Conservation (phyloP, 352 stramenopile genomes). For the Plasmopara muralis region DNA sequence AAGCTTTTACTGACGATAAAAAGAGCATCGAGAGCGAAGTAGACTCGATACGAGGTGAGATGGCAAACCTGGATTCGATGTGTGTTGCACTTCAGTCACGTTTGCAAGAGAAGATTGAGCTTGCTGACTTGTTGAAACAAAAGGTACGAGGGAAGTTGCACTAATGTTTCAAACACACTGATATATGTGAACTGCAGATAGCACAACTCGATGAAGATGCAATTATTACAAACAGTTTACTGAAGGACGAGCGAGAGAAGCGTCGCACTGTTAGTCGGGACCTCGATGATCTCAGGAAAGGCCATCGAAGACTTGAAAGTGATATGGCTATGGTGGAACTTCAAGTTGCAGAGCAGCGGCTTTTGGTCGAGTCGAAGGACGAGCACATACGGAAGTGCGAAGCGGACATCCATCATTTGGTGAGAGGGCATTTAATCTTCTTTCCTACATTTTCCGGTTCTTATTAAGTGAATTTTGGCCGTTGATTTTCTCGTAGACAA, state of each 20-base stretch:
- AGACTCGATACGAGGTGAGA: constrained; percentile 40
- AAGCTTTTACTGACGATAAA: constrained; percentile 58
- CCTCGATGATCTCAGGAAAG: constrained; percentile 60
- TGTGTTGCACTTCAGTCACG: constrained; percentile 51
- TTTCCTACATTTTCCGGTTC: neutral
- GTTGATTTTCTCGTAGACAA: constrained; percentile 33
- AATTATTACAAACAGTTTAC: constrained; percentile 31
- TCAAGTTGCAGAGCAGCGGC: constrained; percentile 46
- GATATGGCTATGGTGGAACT: constrained; percentile 60
- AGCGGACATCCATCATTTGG: constrained; percentile 62
- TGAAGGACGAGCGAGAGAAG: constrained; percentile 65
- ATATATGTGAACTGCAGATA: constrained; percentile 26
- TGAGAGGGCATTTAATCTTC: constrained; percentile 16
- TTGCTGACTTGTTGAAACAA: constrained; percentile 49
- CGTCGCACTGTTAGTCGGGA: constrained; percentile 35
- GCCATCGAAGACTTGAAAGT: constrained; percentile 56
- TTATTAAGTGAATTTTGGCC: neutral
- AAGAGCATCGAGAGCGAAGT: constrained; percentile 37
- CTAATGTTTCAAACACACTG: constrained; percentile 2
- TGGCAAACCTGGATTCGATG: constrained; percentile 47
- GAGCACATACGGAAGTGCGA: constrained; percentile 57
- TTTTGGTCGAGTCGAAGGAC: constrained; percentile 54
- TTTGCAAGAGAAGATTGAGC: constrained; percentile 59
- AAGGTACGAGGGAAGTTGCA: constrained; percentile 31
- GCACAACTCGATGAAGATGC: constrained; percentile 45